phyloP scores from a whole-genome alignment of 164 flowering plant genomes.

The Kalanchoe fedtschenkoi region DNA sequence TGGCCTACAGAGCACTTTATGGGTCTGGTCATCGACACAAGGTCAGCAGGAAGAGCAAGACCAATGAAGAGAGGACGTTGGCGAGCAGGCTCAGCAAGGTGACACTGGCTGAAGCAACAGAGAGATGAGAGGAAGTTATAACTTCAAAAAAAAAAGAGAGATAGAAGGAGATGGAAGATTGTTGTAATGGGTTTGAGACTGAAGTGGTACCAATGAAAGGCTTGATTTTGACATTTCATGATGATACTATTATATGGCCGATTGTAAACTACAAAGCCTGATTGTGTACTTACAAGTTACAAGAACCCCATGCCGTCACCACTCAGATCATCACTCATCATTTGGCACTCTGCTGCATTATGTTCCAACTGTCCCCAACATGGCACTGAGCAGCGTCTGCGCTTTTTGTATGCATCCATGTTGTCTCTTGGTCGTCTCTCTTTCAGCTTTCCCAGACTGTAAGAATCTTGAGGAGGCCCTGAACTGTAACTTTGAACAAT shows the following conservation, averaged over 20 bases:
- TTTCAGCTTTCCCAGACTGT: constrained; percentile 38
- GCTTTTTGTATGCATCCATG: constrained; percentile 33
- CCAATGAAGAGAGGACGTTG: constrained; percentile 17
- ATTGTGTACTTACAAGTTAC: constrained; percentile 12
- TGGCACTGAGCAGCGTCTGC: constrained; percentile 42
- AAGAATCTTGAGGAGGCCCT: constrained; percentile 32
- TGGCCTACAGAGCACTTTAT: constrained; percentile 43
- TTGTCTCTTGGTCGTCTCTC: constrained; percentile 42
- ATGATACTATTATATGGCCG: too few relatives aligned
- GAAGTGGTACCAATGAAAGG: background rate
- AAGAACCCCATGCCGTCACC: constrained; percentile 48
- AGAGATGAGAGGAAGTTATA: background rate
- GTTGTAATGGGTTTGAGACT: background rate
- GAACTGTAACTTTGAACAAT: constrained; percentile 36
- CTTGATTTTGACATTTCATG: background rate
- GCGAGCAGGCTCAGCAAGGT: constrained; percentile 62
- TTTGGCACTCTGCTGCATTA: constrained; percentile 50
- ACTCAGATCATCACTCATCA: constrained; percentile 42
- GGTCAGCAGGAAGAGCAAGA: constrained; percentile 22
- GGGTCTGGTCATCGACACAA: constrained; percentile 25
- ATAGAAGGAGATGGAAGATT: too few relatives aligned
- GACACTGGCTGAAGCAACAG: constrained; percentile 26
- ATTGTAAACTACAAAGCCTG: too few relatives aligned
- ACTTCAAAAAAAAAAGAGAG: background rate
- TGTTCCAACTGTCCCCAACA: constrained; percentile 65